phyloP scores from a whole-genome alignment of 1,139 yeast species.

The Kodamaea sp. region DNA sequence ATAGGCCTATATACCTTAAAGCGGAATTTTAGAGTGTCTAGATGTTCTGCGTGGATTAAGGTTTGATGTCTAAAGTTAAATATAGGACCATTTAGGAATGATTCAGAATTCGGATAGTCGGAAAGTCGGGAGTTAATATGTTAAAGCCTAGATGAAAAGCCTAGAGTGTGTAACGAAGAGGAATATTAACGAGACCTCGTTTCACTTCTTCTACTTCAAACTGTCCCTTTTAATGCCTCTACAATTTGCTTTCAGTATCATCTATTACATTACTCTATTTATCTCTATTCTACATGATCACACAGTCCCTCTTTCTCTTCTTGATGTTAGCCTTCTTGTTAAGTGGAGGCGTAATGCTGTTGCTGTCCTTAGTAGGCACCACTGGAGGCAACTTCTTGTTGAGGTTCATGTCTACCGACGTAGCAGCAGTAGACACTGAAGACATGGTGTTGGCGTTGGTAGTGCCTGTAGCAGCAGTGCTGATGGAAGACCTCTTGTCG shows the following conservation, averaged over 20 bases:
- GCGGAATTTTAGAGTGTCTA: too few species aligned
- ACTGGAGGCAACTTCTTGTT: slow-evolving; percentile 10
- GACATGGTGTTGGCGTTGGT: slow-evolving; percentile 10
- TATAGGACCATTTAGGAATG: too few species aligned
- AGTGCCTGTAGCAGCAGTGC: slow-evolving; percentile 18
- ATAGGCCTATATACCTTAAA: too few species aligned
- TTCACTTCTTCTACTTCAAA: not conserved
- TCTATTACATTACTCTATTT: too few species aligned
- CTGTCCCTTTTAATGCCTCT: not conserved
- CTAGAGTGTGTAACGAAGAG: too few species aligned
- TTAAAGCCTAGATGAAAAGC: too few species aligned
- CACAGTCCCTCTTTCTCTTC: slow-evolving; percentile 38
- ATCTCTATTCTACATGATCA: slow-evolving; percentile 23
- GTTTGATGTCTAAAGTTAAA: too few species aligned
- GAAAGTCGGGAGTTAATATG: too few species aligned
- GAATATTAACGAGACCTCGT: too few species aligned
- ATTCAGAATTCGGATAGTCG: too few species aligned
- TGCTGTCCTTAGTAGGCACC: slow-evolving; percentile 2
- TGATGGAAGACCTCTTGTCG: slow-evolving; percentile 18
- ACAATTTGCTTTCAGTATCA: not conserved
- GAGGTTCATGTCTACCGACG: slow-evolving; percentile 4
- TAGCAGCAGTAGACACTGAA: slow-evolving; percentile 6
- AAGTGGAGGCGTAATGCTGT: slow-evolving; percentile 1
- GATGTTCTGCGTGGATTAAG: too few species aligned
- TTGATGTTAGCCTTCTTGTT: slow-evolving; percentile 21